Evolutionary conservation across 495 filamentous ascomycete genomes (phyloP), one percentile per base, ranked within the genome.

Genomic region (Haplographium delicatum): DNA sequence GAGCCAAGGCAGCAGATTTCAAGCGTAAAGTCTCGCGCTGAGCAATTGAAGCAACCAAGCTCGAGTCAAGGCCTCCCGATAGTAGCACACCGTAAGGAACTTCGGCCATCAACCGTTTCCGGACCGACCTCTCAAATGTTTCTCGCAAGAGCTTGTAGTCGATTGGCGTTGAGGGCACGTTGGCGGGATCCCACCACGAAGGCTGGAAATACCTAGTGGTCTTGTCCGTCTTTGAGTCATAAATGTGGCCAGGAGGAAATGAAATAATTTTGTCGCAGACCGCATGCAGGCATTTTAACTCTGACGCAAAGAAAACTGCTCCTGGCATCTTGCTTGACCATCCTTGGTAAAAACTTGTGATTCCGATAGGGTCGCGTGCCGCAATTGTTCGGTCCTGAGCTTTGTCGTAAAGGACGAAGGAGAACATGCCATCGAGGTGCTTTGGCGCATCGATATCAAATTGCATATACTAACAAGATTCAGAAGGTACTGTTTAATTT

Each of bases 351-450:
- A 98, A 90, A 58, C 87, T 96, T 44, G 91, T 97, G 68, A 98
- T 85, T 68, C 93, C 93, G 56, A 98, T 95, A 34, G 93, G 93
- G 66, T 98, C 93, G 62, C 93, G 82, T 33, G 93, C 94, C 23
- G 93, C 94, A 57, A 98, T 80, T 26, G 86, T 88, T 44, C 94
- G 84, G 72, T 98, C 87, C 62, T 84, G 80, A 42, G 76, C 84
- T 73, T 91, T 93, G 75, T 98, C 93, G 71, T 94, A 96, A 23
- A 98, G 78, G 35, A 97, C 90, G 74, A 91, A 98, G 9, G 91
- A 95, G 81, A 98, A 98, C 94, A 98, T 98, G 69, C 93, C 93
- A 66, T 98, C 93, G 54, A 98, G 83, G 68, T 89, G 72, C 72
- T 95, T 94, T 54, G 93, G 91, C 54, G 90, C 88, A 68, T 97